Evolutionary conservation across 2,329 filamentous ascomycete genomes (phyloP).

Genomic region (Dactylellina sp.): DNA sequence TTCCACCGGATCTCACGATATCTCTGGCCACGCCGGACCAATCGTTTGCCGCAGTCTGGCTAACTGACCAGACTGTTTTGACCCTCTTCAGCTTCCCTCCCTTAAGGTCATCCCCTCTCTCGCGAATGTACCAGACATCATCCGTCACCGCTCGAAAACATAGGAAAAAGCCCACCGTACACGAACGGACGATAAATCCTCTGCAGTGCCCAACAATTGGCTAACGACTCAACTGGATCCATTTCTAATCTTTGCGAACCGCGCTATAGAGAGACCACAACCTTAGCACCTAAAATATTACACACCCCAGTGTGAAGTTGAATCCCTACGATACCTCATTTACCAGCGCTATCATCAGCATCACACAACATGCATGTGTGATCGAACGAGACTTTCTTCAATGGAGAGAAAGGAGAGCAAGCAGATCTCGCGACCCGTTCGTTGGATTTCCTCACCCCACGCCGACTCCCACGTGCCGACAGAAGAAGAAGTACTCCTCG

Average conservation of each 20-base stretch:
- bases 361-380: slow-evolving; percentile 31
- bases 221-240: slow-evolving; percentile 8
- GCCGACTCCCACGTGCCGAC: slow-evolving; percentile 41
- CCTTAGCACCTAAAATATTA: slow-evolving; percentile 26
- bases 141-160: not conserved
- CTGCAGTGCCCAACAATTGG: slow-evolving; percentile 8
- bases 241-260: slow-evolving; percentile 34
- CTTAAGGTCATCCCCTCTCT: slow-evolving; percentile 34
- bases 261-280: slow-evolving; percentile 33
- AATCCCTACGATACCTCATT: slow-evolving; percentile 15
- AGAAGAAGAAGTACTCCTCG: slow-evolving; percentile 30
- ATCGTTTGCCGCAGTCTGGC: slow-evolving; percentile 43
- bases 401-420: slow-evolving; percentile 53
- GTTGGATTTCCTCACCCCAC: slow-evolving; percentile 38
- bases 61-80: slow-evolving; percentile 43
- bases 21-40: slow-evolving; percentile 46
- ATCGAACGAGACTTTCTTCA: slow-evolving; percentile 30
- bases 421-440: slow-evolving; percentile 53
- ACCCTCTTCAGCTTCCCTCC: slow-evolving; percentile 47
- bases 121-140: slow-evolving; percentile 6
- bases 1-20: slow-evolving; percentile 56
- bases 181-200: slow-evolving; percentile 41
- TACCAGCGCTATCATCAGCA: slow-evolving; percentile 8
- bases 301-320: not conserved
- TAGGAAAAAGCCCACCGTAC: slow-evolving; percentile 15